A percentile compares a stretch with the other conserved stretches of the same genome.
Evolutionary conservation across 148 eudicot genomes (phyloP).

Genomic region (Hydrangea macrophylla): DNA sequence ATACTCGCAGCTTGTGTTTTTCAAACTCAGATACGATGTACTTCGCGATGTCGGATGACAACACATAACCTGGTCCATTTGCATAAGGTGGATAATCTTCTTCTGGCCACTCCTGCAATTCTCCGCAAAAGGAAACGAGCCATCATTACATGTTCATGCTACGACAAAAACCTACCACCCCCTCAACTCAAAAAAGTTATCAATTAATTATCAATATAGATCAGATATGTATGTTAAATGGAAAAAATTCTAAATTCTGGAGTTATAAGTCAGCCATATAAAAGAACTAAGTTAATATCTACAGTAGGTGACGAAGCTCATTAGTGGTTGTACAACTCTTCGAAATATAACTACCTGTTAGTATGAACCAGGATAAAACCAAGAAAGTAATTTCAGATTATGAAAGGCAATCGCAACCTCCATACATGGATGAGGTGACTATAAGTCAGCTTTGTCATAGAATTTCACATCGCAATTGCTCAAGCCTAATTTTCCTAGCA

Average conservation of each 20-base stretch:
- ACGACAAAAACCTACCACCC: no score
- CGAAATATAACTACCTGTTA: background rate
- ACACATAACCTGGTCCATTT: slow-evolving; percentile 36
- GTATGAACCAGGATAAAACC: background rate
- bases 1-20: slow-evolving; percentile 24
- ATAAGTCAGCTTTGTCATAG: background rate
- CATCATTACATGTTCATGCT: background rate
- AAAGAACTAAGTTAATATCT: no score
- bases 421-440: background rate
- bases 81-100: slow-evolving; percentile 40
- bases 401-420: background rate
- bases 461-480: background rate
- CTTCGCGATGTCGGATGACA: slow-evolving; percentile 31
- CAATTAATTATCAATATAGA: background rate
- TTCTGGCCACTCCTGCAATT: slow-evolving; percentile 22
- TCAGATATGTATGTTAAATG: background rate
- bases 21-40: slow-evolving; percentile 24
- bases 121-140: background rate
- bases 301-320: background rate
- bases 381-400: background rate
- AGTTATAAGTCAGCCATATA: no score
- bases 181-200: no score
- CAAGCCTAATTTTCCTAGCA: background rate
- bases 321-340: background rate
- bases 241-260: background rate